Evolutionary conservation across 495 filamentous ascomycete genomes (phyloP), one percentile per base, ranked within the genome.

Genomic region (Annulohypoxylon moriforme): DNA sequence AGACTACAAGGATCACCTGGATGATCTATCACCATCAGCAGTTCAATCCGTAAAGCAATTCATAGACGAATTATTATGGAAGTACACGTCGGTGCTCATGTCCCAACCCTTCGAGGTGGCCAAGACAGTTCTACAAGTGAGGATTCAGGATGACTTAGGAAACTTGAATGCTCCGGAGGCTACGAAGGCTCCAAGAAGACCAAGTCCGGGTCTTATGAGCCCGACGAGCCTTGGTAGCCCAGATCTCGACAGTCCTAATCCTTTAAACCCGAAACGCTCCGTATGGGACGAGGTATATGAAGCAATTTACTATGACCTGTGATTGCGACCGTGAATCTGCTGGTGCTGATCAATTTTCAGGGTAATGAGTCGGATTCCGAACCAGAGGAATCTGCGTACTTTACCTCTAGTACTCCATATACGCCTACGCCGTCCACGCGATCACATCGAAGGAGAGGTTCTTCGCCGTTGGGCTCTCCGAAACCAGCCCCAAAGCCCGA

Each of bases 51-150:
- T 93, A 22, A 91, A 89, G 68, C 89, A 88, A 53, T 81, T 93
- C 29, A 68, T 96, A 31, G 92, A 97, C 76, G 89, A 93, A 73
- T 89, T 94, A 55, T 69, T 94, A 77, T 92, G 93, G 85, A 94
- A 93, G 75, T 99, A 99, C 79, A 89, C 87, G 31, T 89, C 89
- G 67, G 87, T 96, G 16, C 76, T 97, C 70, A 87, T 96, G 68
- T 89, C 92, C n/a, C 96, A 98, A 78, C 96, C 96, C 20, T 97
- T 98, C 78, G 94, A 98, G 81, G 94, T 97, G 63, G 93, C 95
- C 73, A 98, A 97, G 88, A 96, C 88, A 3, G 85, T 98, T 53
- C 79, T 98, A 75, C 96, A 99, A 81, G 89, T 93, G 42, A 89
- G 91, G 76, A 78, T 56, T 36, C 86, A 87, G 70, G 84, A 82